phyloP scores from a whole-genome alignment of 129 eudicot species.

The Lonicera japonica region DNA sequence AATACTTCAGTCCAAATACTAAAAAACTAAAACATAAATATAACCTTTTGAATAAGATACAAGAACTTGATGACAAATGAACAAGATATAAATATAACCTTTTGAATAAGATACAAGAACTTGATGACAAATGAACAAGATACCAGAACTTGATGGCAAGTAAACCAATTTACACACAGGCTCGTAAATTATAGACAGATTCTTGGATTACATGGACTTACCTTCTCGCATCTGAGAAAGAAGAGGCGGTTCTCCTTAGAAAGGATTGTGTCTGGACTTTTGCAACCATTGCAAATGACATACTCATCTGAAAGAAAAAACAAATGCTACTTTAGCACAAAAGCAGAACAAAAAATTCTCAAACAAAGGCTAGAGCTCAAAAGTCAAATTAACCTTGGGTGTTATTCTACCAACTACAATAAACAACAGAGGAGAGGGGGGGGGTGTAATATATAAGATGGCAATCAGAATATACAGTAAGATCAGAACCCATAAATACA shows the following conservation, averaged over 20 bases:
- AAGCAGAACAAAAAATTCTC: neutral
- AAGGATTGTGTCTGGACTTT: slow-evolving; percentile 18
- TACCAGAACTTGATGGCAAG: neutral
- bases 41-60: neutral
- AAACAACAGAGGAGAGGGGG: neutral
- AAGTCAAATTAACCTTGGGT: neutral
- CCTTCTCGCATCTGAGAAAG: slow-evolving; percentile 23
- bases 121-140: too few species aligned
- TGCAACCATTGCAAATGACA: slow-evolving; percentile 21
- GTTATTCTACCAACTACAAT: neutral
- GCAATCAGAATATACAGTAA: neutral
- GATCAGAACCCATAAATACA: neutral
- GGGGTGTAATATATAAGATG: too few species aligned
- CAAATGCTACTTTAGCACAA: neutral
- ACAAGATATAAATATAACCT: too few species aligned
- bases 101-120: too few species aligned
- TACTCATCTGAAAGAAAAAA: slow-evolving; percentile 11
- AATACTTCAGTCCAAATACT: neutral
- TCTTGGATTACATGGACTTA: neutral
- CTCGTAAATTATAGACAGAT: too few species aligned
- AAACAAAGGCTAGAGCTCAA: too few species aligned
- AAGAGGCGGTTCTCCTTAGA: slow-evolving; percentile 18
- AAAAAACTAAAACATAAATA: neutral
- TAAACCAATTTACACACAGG: neutral
- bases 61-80: too few species aligned